Evolutionary conservation across 1,139 yeast species (phyloP), one percentile per base, ranked within the genome.

Genomic region (Lodderomyces margitis): DNA sequence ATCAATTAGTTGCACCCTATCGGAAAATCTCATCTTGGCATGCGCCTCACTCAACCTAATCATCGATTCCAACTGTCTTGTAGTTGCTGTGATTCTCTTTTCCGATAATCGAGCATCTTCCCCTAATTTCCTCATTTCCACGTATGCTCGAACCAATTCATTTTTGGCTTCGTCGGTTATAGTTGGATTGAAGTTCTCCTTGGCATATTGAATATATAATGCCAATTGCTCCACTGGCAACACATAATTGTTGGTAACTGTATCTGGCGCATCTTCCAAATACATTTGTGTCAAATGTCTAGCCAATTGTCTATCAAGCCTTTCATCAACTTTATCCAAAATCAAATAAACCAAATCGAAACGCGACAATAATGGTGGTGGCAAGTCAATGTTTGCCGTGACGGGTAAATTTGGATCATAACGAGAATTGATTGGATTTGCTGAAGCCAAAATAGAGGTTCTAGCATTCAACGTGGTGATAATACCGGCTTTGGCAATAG

Each of bases 401-500:
- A 92, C 98, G 0, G 98, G 96, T 50, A 91, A 70, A 54, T 84
- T 80, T 14, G 97, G 96, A 61, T 92, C 92, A 61, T 94, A 92
- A 51, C 96, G 78, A 3, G 98, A 91, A 46, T 94, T 92, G 47
- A 92, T 89, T n/a, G 98, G 98, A 62, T 92, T 92, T 1, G 98
- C 98, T 30, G 96, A 87, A 0, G 98, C 98, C 49, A 92, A 73
- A 51, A 92, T 86, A 0, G 98, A 89, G 0, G 98, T 91, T 64
- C 98, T 78, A 1, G 98, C 98, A 65, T 92, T 92, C 47, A 92
- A 73, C 0, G 98, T 92, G 11, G 98, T 92, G 57, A 91, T 92
- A 57, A 92, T 92, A 44, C 98, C 98, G 0, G 98, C 98, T 59
- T 92, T 92, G 34, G 98, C 98, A 55, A 92, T 88, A 10, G 98